These are phyloP conservation scores for Suhomyces sp. DNA, from an alignment of 805 yeast genomes.

Conservation along the genomic window DNA sequence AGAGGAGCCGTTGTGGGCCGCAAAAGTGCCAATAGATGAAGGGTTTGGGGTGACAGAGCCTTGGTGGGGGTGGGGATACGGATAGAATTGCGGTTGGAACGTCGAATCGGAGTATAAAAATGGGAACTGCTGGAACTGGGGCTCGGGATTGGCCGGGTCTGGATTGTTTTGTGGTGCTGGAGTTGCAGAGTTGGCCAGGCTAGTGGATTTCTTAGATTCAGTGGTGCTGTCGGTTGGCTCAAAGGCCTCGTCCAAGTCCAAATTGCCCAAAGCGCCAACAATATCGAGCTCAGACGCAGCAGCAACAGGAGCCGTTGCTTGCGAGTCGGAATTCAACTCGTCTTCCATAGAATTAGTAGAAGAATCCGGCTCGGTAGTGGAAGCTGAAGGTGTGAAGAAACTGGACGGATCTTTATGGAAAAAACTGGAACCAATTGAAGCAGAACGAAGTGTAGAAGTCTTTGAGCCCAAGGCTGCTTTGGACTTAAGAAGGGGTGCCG, in stretches of 20 bases:
- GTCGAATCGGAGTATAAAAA: constrained; percentile 5
- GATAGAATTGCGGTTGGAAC: constrained; percentile 11
- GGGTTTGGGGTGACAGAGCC: constrained; percentile 33
- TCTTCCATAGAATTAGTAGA: constrained; percentile 11
- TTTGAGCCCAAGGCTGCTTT: constrained; percentile 2
- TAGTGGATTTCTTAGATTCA: not conserved
- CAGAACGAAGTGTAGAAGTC: constrained; percentile 12
- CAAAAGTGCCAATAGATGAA: constrained; percentile 15
- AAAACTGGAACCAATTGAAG: constrained; percentile 25
- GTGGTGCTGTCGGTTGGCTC: too few species aligned
- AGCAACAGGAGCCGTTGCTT: not conserved
- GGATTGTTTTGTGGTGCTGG: not conserved
- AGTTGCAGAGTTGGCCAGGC: not conserved
- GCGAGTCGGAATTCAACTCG: not conserved
- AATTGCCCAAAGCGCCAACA: constrained; percentile 46
- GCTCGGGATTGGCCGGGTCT: not conserved
- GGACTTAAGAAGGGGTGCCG: constrained; percentile 4
- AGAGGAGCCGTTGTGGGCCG: constrained; percentile 5
- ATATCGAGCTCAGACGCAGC: constrained; percentile 35
- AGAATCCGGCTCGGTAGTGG: constrained; percentile 7
- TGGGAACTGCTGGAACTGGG: not conserved
- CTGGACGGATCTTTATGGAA: constrained; percentile 24
- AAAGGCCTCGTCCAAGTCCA: constrained; percentile 28
- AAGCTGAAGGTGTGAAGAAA: constrained; percentile 16
- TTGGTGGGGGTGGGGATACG: constrained; percentile 19